Evolutionary conservation across 768 basidiomycete species (phyloP), one percentile per base, ranked within the genome.

Genomic region (Leccinum obscurum): DNA sequence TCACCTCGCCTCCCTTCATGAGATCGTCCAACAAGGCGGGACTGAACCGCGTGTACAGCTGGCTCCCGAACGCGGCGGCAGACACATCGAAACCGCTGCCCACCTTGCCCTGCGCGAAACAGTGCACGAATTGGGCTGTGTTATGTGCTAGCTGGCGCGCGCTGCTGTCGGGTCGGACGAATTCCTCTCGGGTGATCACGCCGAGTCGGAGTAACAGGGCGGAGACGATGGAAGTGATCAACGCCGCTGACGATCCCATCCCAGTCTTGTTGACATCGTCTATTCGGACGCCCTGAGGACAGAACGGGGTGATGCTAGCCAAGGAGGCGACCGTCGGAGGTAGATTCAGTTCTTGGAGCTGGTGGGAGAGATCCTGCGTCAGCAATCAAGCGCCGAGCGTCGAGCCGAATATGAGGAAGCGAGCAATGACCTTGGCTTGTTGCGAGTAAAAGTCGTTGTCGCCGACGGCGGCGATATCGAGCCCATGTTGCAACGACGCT

Each of bases 371-470:
- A 46, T 46, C 20, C 20, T 46, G 28, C 35, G 54, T 61, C 60
- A 64, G 60, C 14, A 44, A 44, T 52, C 50, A 53, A 39, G 58
- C 56, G 10, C 7, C 26, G 5, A 39, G n/a, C 39, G 3, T 30
- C 57, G 52, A 49, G 5, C 49, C 49, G 54, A 50, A 39, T 39
- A 39, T 20, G 8, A 13, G n/a, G 11, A 37, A 39, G 52, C 46
- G 48, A 39, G 52, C 41, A 53, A 48, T 70, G 58, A 92, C 95
- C 81, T 92, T 87, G 55, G 87, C 86, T 58, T 89, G 80, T 70
- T 98, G 97, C 4, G 95, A 97, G 77, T 99, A 98, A 68, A 34
- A 99, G 72, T 98, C 97, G 68, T 99, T 98, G 73, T 94, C 94
- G 10, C 94, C 97, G 28, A 88, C 85, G 64, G 98, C 90, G 41